These are phyloP conservation scores for Omphalotus olearius DNA, from an alignment of 1,284 basidiomycete species.

Conservation along the genomic window DNA sequence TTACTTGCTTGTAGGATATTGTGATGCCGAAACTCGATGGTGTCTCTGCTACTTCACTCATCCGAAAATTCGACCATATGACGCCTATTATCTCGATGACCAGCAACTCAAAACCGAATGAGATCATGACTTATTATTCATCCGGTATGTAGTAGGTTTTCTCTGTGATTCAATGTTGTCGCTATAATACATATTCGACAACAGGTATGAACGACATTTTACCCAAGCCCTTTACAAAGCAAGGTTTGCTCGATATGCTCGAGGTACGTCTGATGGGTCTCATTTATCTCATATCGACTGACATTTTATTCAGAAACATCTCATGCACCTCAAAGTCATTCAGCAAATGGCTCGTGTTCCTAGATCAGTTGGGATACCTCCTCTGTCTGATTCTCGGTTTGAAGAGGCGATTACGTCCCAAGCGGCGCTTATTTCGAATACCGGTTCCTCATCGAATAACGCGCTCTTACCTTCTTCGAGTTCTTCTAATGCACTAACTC, in stretches of 20 bases:
- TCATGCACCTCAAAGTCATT: slow-evolving; percentile 89
- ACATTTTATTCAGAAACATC: slow-evolving; percentile 64
- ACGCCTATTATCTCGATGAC: slow-evolving; percentile 99
- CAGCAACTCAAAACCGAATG: slow-evolving; percentile 86
- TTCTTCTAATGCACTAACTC: not conserved
- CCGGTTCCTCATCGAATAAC: not conserved
- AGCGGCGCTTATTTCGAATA: slow-evolving; percentile 20
- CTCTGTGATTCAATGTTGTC: not conserved
- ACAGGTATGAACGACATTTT: slow-evolving; percentile 94
- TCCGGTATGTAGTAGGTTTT: slow-evolving; percentile 40
- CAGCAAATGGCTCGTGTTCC: slow-evolving; percentile 75
- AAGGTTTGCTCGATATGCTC: slow-evolving; percentile 86
- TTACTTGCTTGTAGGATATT: slow-evolving; percentile 59
- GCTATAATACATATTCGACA: slow-evolving; percentile 7
- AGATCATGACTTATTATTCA: slow-evolving; percentile 90
- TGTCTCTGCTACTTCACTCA: slow-evolving; percentile 87
- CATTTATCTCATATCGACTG: not conserved
- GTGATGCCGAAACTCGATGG: slow-evolving; percentile 94
- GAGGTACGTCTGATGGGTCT: slow-evolving; percentile 52
- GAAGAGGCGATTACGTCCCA: slow-evolving; percentile 45
- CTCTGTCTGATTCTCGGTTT: slow-evolving; percentile 59
- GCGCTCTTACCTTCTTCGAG: not conserved
- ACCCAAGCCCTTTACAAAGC: slow-evolving; percentile 96
- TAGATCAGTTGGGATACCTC: slow-evolving; percentile 68
- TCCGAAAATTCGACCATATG: slow-evolving; percentile 89